phyloP scores from a whole-genome alignment of 805 yeast genomes.

The Dipodascopsis tothii region DNA sequence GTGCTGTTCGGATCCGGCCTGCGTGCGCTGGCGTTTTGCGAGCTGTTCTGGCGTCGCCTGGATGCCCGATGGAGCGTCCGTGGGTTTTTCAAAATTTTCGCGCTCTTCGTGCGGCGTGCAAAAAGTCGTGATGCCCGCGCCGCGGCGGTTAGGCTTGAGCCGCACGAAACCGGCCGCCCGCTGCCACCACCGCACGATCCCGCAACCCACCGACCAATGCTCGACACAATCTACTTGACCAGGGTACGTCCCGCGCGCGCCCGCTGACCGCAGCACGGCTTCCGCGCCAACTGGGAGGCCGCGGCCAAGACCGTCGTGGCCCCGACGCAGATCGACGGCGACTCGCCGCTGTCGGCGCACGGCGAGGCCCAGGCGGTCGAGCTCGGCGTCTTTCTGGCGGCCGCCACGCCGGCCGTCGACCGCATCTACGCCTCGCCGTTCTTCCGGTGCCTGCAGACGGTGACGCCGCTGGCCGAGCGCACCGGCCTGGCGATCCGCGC shows the following conservation, averaged over 20 bases:
- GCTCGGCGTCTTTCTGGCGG: slow-evolving; percentile 53
- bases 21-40: no score
- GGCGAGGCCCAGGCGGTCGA: slow-evolving; percentile 85
- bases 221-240: not conserved
- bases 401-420: slow-evolving; percentile 54
- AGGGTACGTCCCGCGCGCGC: not conserved
- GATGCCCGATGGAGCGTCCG: no score
- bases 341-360: slow-evolving; percentile 78
- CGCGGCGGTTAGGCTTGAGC: no score
- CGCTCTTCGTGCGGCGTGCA: no score
- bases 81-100: no score
- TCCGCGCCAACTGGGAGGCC: slow-evolving; percentile 75
- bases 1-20: no score
- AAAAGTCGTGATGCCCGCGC: no score
- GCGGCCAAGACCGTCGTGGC: slow-evolving; percentile 57
- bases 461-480: slow-evolving; percentile 56
- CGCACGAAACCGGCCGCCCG: no score
- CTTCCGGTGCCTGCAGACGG: slow-evolving; percentile 81
- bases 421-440: slow-evolving; percentile 75
- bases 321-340: slow-evolving; percentile 87
- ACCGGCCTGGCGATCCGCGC: slow-evolving; percentile 53
- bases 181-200: no score
- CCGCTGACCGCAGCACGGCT: slow-evolving; percentile 54
- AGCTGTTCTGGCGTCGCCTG: no score
- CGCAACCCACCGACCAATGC: not conserved